Conservation (phyloP, 1,284 basidiomycete genomes). For the Xanthoconium separans region DNA sequence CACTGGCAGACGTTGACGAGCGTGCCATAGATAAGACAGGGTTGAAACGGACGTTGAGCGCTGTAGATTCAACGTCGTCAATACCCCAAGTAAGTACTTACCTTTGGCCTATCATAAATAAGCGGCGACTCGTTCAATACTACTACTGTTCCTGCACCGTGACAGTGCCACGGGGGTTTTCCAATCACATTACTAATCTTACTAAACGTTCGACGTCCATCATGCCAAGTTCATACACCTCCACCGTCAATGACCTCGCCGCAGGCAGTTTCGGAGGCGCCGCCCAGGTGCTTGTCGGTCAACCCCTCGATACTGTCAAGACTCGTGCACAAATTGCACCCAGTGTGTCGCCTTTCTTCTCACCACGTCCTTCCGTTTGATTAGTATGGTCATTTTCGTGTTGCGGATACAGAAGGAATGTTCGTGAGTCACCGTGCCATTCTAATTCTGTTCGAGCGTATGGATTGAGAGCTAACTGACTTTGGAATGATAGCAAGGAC, state of each 20-base stretch:
- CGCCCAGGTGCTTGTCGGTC: conserved; percentile 82
- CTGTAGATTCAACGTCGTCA: too few species aligned
- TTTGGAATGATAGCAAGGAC: conserved; percentile 66
- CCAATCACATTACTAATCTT: too few species aligned
- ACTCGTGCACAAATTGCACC: conserved; percentile 76
- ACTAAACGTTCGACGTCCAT: not conserved
- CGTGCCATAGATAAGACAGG: too few species aligned
- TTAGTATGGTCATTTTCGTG: not conserved
- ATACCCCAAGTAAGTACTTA: too few species aligned
- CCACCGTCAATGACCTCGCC: conserved; percentile 70
- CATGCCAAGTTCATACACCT: conserved; percentile 28
- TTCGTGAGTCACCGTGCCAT: conserved; percentile 56
- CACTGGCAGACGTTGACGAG: too few species aligned
- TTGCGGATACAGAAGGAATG: conserved; percentile 58
- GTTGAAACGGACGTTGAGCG: too few species aligned
- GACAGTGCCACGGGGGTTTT: too few species aligned
- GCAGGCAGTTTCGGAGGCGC: conserved; percentile 80
- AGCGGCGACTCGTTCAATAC: too few species aligned
- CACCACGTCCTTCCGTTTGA: not conserved
- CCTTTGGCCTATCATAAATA: too few species aligned
- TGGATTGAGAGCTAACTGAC: not conserved
- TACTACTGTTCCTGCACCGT: too few species aligned
- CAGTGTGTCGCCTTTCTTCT: conserved; percentile 43
- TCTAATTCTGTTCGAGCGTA: not conserved
- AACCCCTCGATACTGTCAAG: conserved; percentile 88